A percentile compares a stretch with the other conserved stretches of the same genome.
These are phyloP conservation scores for Lavandula angustifolia DNA, from an alignment of 257 asterid genomes.

Conservation along the genomic window DNA sequence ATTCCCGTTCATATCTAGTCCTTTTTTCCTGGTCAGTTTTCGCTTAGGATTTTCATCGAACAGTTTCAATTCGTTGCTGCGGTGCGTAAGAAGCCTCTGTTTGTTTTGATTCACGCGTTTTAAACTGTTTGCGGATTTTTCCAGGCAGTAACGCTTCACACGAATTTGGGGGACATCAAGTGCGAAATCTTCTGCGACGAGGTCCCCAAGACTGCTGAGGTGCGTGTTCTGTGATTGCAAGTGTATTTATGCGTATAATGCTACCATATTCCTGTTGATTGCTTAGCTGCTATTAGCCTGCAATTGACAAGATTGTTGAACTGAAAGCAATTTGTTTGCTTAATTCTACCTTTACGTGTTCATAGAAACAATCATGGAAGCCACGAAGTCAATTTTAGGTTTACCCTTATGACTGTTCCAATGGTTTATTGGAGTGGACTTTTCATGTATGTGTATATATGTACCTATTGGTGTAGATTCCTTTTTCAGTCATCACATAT, in stretches of 20 bases:
- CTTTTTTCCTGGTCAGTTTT: not conserved
- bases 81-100: not conserved
- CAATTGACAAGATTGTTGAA: constrained; percentile 13
- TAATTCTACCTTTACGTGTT: not conserved
- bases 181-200: constrained; percentile 97
- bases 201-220: constrained; percentile 91
- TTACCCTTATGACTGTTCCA: too few species aligned
- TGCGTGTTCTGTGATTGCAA: constrained; percentile 32
- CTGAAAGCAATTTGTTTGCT: constrained; percentile 1
- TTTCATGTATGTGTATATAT: too few species aligned
- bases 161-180: constrained; percentile 94
- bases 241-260: not conserved
- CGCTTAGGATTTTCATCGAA: constrained; percentile 47
- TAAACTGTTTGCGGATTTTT: constrained; percentile 13
- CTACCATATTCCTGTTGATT: not conserved
- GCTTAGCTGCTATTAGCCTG: constrained; percentile 15
- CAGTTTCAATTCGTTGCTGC: constrained; percentile 28
- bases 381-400: too few species aligned
- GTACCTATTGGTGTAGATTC: not conserved
- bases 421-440: too few species aligned
- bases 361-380: not conserved
- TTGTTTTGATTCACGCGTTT: not conserved
- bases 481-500: not conserved
- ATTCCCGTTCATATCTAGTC: not conserved
- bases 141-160: constrained; percentile 93